These are phyloP conservation scores for Geranomyces michiganensis DNA, from an alignment of 192 early-diverging fungal genomes.

Conservation along the genomic window DNA sequence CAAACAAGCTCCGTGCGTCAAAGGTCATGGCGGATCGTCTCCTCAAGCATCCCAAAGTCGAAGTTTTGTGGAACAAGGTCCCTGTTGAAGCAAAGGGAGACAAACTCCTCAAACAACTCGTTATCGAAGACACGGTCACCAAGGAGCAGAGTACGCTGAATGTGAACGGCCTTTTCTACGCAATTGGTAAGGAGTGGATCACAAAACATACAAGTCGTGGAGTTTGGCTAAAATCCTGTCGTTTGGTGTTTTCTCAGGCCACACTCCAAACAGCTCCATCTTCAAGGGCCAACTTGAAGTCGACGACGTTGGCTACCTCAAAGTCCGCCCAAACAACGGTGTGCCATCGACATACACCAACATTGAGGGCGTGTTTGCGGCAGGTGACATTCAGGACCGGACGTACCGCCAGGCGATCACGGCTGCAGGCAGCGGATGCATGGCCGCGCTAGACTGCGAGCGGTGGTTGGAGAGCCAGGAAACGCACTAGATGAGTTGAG, in stretches of 20 bases:
- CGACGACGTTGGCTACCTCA: constrained; percentile 88
- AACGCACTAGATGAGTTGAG: not conserved
- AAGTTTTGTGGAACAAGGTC: constrained; percentile 82
- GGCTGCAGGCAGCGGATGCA: constrained; percentile 95
- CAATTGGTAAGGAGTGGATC: constrained; percentile 76
- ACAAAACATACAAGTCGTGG: too few species aligned
- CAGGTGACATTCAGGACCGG: constrained; percentile 96
- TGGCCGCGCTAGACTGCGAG: constrained; percentile 95
- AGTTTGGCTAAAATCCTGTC: too few species aligned
- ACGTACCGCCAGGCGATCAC: constrained; percentile 92
- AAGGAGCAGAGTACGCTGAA: constrained; percentile 62
- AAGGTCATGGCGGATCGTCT: constrained; percentile 93
- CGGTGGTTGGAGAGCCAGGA: constrained; percentile 74
- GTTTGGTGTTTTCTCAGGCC: constrained; percentile 43
- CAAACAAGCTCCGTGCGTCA: constrained; percentile 90
- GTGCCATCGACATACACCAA: constrained; percentile 65
- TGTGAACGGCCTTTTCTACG: constrained; percentile 94
- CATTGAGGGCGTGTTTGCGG: constrained; percentile 89
- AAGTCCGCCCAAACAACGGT: constrained; percentile 58
- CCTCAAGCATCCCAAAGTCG: constrained; percentile 79
- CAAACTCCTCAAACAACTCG: constrained; percentile 67
- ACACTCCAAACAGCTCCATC: constrained; percentile 77
- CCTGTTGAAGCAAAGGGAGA: constrained; percentile 86
- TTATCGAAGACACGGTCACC: constrained; percentile 72
- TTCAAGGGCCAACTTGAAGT: constrained; percentile 72